Evolutionary conservation across 208 protist genomes (phyloP).

Genomic region (Acanthamoeba royreba): DNA sequence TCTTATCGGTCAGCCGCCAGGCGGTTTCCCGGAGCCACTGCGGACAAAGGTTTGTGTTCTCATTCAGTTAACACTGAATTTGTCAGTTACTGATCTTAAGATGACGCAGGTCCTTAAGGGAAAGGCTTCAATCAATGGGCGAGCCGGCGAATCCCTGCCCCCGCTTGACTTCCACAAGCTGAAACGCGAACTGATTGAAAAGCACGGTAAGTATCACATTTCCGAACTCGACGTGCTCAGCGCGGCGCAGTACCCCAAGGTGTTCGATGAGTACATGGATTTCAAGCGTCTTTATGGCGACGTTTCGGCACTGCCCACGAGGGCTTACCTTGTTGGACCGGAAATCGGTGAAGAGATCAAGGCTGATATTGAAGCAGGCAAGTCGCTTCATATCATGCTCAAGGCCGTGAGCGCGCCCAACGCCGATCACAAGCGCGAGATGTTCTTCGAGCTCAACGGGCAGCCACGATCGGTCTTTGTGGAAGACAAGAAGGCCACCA

Average conservation of each 20-base stretch:
- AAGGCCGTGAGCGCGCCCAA: constrained; percentile 50
- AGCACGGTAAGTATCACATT: constrained; percentile 53
- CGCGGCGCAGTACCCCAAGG: constrained; percentile 76
- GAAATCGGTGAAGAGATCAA: constrained; percentile 62
- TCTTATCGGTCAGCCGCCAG: constrained; percentile 71
- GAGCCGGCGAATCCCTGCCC: constrained; percentile 70
- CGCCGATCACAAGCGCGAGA: constrained; percentile 56
- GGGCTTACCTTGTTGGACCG: constrained; percentile 58
- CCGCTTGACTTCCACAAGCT: constrained; percentile 76
- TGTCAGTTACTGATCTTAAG: background rate
- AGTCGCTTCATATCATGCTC: constrained; percentile 71
- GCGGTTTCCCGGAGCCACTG: constrained; percentile 82
- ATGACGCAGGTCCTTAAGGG: constrained; percentile 57
- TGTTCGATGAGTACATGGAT: constrained; percentile 78
- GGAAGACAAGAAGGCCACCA: constrained; percentile 60
- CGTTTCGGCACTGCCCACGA: constrained; percentile 73
- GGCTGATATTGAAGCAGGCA: constrained; percentile 73
- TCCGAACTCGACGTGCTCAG: constrained; percentile 75
- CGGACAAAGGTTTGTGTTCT: constrained; percentile 63
- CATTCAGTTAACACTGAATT: background rate
- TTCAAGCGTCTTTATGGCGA: constrained; percentile 72
- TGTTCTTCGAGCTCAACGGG: constrained; percentile 81
- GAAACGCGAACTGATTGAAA: constrained; percentile 49
- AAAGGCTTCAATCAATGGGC: constrained; percentile 56
- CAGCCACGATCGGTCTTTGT: constrained; percentile 71